Evolutionary conservation across 139 green algal genomes (phyloP), one percentile per base, ranked within the genome.

Genomic region (Diplosphaera chodatii): DNA sequence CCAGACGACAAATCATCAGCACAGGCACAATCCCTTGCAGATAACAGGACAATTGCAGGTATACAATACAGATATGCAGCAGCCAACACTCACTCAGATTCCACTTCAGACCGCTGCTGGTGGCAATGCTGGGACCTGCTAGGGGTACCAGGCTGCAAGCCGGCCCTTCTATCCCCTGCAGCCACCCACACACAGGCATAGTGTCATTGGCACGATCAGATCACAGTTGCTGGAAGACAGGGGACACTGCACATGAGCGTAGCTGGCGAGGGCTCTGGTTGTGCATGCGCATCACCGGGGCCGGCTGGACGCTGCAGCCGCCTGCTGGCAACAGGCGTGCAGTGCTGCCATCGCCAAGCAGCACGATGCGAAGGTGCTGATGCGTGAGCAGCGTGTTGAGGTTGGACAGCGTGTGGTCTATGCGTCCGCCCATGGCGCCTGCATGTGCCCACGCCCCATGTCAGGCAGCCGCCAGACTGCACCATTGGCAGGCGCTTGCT

Each of bases 391-490:
- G 83, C 15, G 82, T 80, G 81, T 83, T 86, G 0, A 98, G 80
- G 81, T 93, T 94, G n/a, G 71, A 75, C 8, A 98, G 77, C 1
- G 86, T 91, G 78, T 98, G 94, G 83, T 98, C 94, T 40, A 98
- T 66, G 18, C 94, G 84, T 1, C 94, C 94, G 6, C 94, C 94
- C 3, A 97, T 67, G 1, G 89, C 93, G 29, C 93, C 93, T 88
- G 86, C n/a, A n/a, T n/a, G n/a, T n/a, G n/a, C n/a, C n/a, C n/a
- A n/a, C n/a, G n/a, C n/a, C n/a, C n/a, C n/a, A n/a, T n/a, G n/a
- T n/a, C n/a, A n/a, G n/a, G n/a, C n/a, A n/a, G n/a, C n/a, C n/a
- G n/a, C n/a, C n/a, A n/a, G n/a, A n/a, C n/a, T n/a, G n/a, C n/a
- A n/a, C n/a, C n/a, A n/a, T n/a, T n/a, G n/a, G n/a, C n/a, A n/a